Percentiles rank a stretch among this genome's conserved stretches.
Conservation (phyloP, 2,329 filamentous ascomycete genomes). For the Calonectria hawksworthii region DNA sequence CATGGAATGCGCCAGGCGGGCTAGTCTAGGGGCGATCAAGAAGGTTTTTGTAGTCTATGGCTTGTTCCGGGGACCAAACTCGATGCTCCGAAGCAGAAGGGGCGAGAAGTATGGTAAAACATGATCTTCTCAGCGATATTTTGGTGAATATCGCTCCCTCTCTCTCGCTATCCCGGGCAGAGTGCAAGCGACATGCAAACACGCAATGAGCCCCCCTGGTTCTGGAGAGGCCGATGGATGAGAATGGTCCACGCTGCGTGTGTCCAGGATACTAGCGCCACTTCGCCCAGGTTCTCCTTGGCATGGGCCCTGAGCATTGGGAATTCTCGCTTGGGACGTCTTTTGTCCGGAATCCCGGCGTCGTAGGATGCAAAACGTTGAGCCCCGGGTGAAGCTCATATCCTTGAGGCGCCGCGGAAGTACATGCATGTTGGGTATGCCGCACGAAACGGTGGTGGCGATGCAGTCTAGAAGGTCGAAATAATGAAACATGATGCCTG, state of each 20-base stretch:
- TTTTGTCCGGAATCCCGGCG: background rate
- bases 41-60: constrained; percentile 25
- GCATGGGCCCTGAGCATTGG: background rate
- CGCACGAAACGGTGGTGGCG: background rate
- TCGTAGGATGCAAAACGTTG: background rate
- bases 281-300: background rate
- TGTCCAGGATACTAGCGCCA: background rate
- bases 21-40: constrained; percentile 13
- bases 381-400: background rate
- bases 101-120: background rate
- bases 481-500: background rate
- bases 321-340: background rate
- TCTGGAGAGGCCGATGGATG: background rate
- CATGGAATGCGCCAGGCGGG: background rate
- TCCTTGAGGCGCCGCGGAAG: background rate
- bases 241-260: background rate
- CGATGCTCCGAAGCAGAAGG: background rate
- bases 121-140: background rate
- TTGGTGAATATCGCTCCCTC: background rate
- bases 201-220: background rate
- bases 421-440: background rate
- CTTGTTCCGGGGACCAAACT: background rate
- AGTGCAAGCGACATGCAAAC: background rate
- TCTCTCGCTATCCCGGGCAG: background rate
- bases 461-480: background rate